A percentile compares a stretch with the other conserved stretches of the same genome.
Conservation (phyloP, 2,329 filamentous ascomycete genomes). For the Pestalotiopsis sp. region DNA sequence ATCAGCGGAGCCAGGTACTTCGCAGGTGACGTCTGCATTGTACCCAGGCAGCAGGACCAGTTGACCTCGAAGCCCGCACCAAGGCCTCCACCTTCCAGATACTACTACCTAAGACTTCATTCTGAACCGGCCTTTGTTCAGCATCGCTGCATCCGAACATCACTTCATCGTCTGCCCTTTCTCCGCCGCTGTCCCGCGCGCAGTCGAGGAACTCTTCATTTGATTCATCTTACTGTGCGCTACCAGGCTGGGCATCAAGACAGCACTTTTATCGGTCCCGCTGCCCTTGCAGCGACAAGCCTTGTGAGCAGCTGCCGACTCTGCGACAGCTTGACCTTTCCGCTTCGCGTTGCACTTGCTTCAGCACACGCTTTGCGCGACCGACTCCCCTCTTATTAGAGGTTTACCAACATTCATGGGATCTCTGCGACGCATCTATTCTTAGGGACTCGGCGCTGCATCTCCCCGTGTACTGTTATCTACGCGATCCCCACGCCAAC, state of each 20-base stretch:
- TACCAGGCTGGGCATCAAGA: not conserved
- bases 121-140: conserved; percentile 1
- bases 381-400: not conserved
- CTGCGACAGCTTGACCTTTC: not conserved
- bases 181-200: not conserved
- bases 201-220: not conserved
- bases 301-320: not conserved
- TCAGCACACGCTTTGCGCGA: not conserved
- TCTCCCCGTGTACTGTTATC: not conserved
- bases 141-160: conserved; percentile 2
- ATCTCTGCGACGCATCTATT: not conserved
- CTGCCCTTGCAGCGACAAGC: not conserved
- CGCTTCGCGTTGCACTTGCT: not conserved
- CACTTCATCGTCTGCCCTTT: not conserved
- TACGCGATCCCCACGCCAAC: not conserved
- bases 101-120: not conserved
- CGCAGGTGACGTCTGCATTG: not conserved
- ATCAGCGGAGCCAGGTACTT: not conserved
- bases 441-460: not conserved
- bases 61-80: not conserved
- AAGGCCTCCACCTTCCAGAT: not conserved
- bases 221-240: not conserved
- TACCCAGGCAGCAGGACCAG: not conserved
- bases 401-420: not conserved
- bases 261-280: not conserved